phyloP scores from a whole-genome alignment of 495 filamentous ascomycete genomes.

The Coniosporium apollinis region DNA sequence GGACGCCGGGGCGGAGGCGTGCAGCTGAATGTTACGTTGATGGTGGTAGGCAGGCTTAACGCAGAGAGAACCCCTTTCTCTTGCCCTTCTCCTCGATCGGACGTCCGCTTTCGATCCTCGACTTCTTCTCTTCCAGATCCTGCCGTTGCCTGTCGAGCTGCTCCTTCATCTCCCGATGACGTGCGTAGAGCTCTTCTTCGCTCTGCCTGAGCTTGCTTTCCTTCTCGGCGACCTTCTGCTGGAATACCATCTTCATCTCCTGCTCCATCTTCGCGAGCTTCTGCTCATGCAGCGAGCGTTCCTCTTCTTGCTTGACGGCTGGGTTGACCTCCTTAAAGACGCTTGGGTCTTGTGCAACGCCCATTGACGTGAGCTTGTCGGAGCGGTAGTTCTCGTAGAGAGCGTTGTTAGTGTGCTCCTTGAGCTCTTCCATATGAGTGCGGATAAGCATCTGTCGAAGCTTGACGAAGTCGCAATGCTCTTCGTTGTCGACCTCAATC shows the following conservation, averaged over 20 bases:
- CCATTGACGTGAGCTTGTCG: constrained; percentile 96
- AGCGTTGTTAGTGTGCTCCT: constrained; percentile 98
- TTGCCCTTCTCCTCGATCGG: constrained; percentile 88
- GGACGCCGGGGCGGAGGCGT: too few relatives aligned
- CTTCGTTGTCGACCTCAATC: constrained; percentile 98
- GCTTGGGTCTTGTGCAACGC: constrained; percentile 91
- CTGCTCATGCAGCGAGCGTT: constrained; percentile 93
- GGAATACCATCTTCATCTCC: constrained; percentile 99
- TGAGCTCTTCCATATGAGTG: constrained; percentile 99
- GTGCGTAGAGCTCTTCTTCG: constrained; percentile 95
- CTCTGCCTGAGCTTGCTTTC: constrained; percentile 98
- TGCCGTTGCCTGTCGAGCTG: constrained; percentile 85
- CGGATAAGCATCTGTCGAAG: constrained; percentile 98
- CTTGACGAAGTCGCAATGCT: constrained; percentile 99
- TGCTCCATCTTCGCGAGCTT: constrained; percentile 99
- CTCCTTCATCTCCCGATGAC: constrained; percentile 99
- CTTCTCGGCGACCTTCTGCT: constrained; percentile 98
- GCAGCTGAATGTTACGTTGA: too few relatives aligned
- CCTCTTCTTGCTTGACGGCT: constrained; percentile 98
- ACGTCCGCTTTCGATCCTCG: constrained; percentile 76
- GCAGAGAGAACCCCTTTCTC: constrained; percentile 96
- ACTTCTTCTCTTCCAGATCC: constrained; percentile 96
- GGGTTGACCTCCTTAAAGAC: constrained; percentile 99
- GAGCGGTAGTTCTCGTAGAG: constrained; percentile 99
- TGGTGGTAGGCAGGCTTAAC: too few relatives aligned